phyloP scores from a whole-genome alignment of 495 filamentous ascomycete species.

The Viridothelium virens region DNA sequence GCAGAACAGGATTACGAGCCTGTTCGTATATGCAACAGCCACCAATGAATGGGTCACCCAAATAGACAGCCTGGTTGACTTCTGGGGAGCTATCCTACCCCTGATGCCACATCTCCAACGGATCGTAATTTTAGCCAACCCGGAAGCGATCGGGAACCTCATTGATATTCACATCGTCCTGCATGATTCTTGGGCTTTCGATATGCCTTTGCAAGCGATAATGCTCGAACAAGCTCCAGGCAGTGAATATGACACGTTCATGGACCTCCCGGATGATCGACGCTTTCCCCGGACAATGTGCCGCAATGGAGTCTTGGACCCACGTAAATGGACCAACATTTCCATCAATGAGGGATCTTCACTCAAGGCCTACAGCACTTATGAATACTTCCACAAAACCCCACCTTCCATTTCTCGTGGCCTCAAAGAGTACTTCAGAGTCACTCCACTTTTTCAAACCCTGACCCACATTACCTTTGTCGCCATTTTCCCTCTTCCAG shows the following conservation, averaged over 20 bases:
- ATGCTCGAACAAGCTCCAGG: slow-evolving; percentile 14
- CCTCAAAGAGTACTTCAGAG: background rate
- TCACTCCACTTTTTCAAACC: background rate
- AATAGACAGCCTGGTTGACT: background rate
- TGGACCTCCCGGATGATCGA: background rate
- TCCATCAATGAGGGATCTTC: slow-evolving; percentile 25
- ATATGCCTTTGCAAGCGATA: slow-evolving; percentile 22
- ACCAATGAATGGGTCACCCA: too few species aligned
- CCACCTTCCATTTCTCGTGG: slow-evolving; percentile 17
- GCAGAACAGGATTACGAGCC: background rate
- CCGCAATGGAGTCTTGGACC: slow-evolving; percentile 16
- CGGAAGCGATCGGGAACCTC: background rate
- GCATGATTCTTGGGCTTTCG: slow-evolving; percentile 24
- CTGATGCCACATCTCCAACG: background rate
- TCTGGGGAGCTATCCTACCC: background rate
- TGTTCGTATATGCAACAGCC: background rate
- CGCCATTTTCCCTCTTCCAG: slow-evolving; percentile 27
- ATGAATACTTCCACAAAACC: slow-evolving; percentile 26
- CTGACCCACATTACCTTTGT: slow-evolving; percentile 19
- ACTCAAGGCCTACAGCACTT: slow-evolving; percentile 27
- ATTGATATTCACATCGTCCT: background rate
- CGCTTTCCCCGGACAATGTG: slow-evolving; percentile 12
- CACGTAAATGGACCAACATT: slow-evolving; percentile 20
- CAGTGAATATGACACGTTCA: background rate
- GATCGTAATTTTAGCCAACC: background rate